Percentiles rank a stretch among this genome's conserved stretches.
These are phyloP conservation scores for Monosporozyma aerobia DNA, from an alignment of 805 yeast species.

Conservation along the genomic window DNA sequence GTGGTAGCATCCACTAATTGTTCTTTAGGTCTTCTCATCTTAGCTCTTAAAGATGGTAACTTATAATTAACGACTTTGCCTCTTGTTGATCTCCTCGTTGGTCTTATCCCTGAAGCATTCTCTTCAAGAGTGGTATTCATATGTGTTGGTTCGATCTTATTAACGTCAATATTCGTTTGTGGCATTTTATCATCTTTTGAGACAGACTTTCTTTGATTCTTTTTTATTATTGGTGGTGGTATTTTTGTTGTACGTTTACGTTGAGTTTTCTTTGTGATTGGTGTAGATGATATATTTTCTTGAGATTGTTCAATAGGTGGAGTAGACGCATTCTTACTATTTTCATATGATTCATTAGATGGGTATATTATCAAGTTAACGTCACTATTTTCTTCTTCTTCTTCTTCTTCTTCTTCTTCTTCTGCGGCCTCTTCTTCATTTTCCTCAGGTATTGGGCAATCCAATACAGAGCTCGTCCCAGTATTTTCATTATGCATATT, in stretches of 20 bases:
- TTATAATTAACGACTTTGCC: slow-evolving; percentile 56
- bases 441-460: slow-evolving; percentile 29
- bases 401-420: slow-evolving; percentile 11
- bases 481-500: background rate
- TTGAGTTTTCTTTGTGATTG: slow-evolving; percentile 14
- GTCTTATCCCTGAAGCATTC: slow-evolving; percentile 2
- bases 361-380: slow-evolving; percentile 12
- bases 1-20: slow-evolving; percentile 54
- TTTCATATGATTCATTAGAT: background rate
- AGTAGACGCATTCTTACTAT: background rate
- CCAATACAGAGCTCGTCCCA: slow-evolving; percentile 22
- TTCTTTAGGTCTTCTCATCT: slow-evolving; percentile 59
- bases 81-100: slow-evolving; percentile 39
- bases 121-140: slow-evolving; percentile 10
- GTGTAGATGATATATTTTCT: slow-evolving; percentile 5
- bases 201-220: slow-evolving; percentile 16
- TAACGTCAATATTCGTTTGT: slow-evolving; percentile 1
- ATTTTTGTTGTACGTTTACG: slow-evolving; percentile 24
- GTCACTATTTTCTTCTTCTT: slow-evolving; percentile 14
- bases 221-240: slow-evolving; percentile 24
- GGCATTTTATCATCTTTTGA: slow-evolving; percentile 35
- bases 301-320: background rate
- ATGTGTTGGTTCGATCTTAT: slow-evolving; percentile 11
- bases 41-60: slow-evolving; percentile 55
- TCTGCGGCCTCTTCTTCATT: background rate